Evolutionary conservation across 148 eudicot species (phyloP).

Genomic region (Silene conica): DNA sequence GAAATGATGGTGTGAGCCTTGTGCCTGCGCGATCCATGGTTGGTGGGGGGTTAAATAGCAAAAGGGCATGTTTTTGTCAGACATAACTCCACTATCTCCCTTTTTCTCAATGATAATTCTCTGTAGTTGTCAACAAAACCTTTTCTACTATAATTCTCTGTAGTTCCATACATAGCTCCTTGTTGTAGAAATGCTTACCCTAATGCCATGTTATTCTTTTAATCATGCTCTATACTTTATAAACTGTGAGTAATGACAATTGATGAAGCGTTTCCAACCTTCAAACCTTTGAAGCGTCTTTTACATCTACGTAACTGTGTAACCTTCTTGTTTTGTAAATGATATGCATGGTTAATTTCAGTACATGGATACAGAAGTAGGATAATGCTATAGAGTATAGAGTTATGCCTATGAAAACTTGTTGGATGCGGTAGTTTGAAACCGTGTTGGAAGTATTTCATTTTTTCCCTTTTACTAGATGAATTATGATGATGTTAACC

Average conservation of each 20-base stretch:
- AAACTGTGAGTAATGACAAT: too few relatives aligned
- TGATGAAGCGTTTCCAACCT: background rate
- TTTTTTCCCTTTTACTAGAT: background rate
- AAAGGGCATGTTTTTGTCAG: too few relatives aligned
- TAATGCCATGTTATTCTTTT: background rate
- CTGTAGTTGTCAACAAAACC: too few relatives aligned
- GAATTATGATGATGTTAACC: background rate
- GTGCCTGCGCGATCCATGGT: too few relatives aligned
- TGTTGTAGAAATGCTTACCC: background rate
- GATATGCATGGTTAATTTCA: background rate
- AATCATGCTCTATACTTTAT: background rate
- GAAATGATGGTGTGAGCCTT: too few relatives aligned
- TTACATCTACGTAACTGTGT: background rate
- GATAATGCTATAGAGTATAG: background rate
- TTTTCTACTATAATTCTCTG: too few relatives aligned
- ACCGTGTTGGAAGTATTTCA: background rate
- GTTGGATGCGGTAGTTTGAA: background rate
- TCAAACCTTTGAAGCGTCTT: background rate
- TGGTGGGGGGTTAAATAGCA: too few relatives aligned
- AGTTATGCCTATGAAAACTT: background rate
- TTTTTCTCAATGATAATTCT: background rate
- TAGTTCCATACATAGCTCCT: too few relatives aligned
- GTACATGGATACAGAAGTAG: conserved; percentile 1
- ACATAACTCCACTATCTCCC: background rate
- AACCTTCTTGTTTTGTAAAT: background rate